Evolutionary conservation across 805 yeast genomes (phyloP).

Genomic region (Suhomyces xylopsoci): DNA sequence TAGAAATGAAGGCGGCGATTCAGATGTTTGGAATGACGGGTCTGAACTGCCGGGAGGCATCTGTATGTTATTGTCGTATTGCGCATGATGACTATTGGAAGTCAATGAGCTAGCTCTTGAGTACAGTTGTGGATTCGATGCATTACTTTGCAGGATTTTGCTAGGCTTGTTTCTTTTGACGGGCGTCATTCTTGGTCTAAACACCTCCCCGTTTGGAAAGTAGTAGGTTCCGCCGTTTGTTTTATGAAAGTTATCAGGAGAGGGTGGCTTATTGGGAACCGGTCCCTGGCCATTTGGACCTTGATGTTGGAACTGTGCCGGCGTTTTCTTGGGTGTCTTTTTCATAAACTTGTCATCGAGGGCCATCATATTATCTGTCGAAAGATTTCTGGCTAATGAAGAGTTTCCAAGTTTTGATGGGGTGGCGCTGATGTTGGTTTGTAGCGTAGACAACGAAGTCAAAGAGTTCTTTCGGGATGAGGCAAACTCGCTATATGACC

Average conservation of each 20-base stretch:
- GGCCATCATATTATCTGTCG: conserved; percentile 38
- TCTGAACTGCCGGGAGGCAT: background rate
- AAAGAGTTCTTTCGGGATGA: conserved; percentile 7
- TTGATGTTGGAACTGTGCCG: conserved; percentile 1
- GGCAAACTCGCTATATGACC: background rate
- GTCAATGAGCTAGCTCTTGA: conserved; percentile 5
- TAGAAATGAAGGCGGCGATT: background rate
- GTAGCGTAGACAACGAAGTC: conserved; percentile 7
- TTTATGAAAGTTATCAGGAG: conserved; percentile 11
- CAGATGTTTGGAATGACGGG: background rate
- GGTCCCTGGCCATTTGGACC: background rate
- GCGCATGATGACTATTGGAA: background rate
- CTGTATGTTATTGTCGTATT: background rate
- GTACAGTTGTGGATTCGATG: conserved; percentile 1
- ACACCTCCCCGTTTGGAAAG: conserved; percentile 56
- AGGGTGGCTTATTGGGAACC: background rate
- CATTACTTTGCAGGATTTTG: conserved; percentile 16
- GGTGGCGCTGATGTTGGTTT: background rate
- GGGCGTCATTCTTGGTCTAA: conserved; percentile 45
- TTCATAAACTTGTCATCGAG: conserved; percentile 40
- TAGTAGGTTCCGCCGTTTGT: conserved; percentile 27
- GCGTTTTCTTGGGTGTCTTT: conserved; percentile 28
- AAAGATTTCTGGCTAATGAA: conserved; percentile 26
- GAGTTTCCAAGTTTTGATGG: background rate
- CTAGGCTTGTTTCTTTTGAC: conserved; percentile 38